Evolutionary conservation across 73 alveolate genomes (phyloP), one percentile per base, ranked within the genome.

Genomic region (Diophrys sp.): DNA sequence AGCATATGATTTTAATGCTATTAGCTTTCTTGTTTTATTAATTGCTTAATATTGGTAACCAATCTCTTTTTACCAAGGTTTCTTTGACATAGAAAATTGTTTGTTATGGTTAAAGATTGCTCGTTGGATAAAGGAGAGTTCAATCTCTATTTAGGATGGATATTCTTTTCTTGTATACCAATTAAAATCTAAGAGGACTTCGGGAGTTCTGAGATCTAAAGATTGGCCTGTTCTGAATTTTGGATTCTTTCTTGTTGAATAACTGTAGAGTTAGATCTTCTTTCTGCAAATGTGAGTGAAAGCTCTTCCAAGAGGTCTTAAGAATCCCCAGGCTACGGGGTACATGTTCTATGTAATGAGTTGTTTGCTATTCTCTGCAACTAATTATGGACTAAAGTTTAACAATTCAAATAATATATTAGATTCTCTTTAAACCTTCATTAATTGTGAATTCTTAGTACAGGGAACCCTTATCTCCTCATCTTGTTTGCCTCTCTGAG

Each of bases 301-400:
- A 54, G 96, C 89, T 33, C 89, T 73, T 0, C 99, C 99, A 14
- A 94, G 88, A 0, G 99, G 98, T 62, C 97, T 89, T 54, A 96
- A 77, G 86, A 82, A 97, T 67, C 98, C 99, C 99, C 99, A 97
- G 0, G 99, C 99, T 67, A 97, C 86, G 0, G 98, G 98, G 74
- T 91, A 90, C 62, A 94, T 80, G 33, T 92, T 77, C 32, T 94
- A 97, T 69, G 91, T 89, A 67, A 89, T 92, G 33, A 90, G 91
- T 66, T 82, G 74, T 33, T 71, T 77, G 28, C 91, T 78, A 67
- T 80, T 80, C 44, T 82, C 83, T n/a, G 79, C 54, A 26, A 81
- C 32, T 70, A 93, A 80, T 66, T 83, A 82, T 55, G 97, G 94
- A 81, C 92, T 93, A 85, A 91, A 97, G 79, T 97, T 99, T 34